Conservation (phyloP, 305 asterid species). For the Fraxinus platypoda region DNA sequence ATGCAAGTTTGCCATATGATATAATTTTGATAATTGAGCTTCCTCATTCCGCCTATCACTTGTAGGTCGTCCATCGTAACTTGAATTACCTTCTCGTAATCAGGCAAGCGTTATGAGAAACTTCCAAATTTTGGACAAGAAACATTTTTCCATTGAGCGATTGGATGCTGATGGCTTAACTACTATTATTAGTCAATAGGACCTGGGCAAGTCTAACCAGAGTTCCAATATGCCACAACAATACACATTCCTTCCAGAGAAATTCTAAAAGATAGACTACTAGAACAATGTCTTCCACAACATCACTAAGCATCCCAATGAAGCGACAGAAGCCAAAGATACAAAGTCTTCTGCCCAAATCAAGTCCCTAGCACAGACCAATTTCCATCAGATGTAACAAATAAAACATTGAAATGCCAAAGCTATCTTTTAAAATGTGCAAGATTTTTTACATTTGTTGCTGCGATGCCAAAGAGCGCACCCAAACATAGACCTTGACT, state of each 20-base stretch:
- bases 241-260: not conserved
- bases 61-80: no score
- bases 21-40: no score
- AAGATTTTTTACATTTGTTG: constrained; percentile 63
- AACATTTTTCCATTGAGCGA: not conserved
- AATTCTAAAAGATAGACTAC: not conserved
- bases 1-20: no score
- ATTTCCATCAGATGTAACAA: constrained; percentile 7
- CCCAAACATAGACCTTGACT: constrained; percentile 80
- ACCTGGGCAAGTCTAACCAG: not conserved
- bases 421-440: constrained; percentile 3
- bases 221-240: not conserved
- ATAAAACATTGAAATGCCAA: not conserved
- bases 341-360: constrained; percentile 83
- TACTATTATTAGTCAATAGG: not conserved
- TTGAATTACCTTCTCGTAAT: no score
- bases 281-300: constrained; percentile 77
- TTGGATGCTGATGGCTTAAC: not conserved
- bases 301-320: constrained; percentile 92
- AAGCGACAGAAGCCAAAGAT: constrained; percentile 92
- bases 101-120: no score
- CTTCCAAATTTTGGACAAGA: not conserved
- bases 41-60: no score
- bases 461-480: constrained; percentile 94
- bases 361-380: constrained; percentile 60